Conservation (phyloP, 495 filamentous ascomycete genomes). For the Hypomontagnella submonticulosa region DNA sequence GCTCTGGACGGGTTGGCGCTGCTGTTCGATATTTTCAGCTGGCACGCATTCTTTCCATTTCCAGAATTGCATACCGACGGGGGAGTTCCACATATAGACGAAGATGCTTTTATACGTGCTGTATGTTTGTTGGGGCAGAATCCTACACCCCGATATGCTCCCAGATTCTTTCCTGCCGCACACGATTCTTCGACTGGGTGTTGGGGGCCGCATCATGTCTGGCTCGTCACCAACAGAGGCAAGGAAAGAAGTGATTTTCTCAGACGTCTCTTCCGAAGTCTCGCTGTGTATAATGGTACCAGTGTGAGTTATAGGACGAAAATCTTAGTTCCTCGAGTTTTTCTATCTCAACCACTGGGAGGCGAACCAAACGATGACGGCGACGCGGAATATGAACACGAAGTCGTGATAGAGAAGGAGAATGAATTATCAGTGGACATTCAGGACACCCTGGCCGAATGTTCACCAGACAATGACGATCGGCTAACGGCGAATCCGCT, state of each 20-base stretch:
- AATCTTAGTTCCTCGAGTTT: constrained; percentile 17
- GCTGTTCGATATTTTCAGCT: constrained; percentile 16
- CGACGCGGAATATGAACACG: constrained; percentile 12
- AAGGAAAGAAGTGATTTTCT: constrained; percentile 16
- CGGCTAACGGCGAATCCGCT: constrained; percentile 9
- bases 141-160: background rate
- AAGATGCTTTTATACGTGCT: constrained; percentile 19
- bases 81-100: constrained; percentile 7
- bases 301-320: background rate
- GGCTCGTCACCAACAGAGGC: background rate
- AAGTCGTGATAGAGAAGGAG: constrained; percentile 15
- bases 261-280: constrained; percentile 27
- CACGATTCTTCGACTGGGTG: background rate
- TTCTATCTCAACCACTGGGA: background rate
- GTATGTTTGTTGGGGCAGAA: constrained; percentile 3
- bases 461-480: constrained; percentile 6
- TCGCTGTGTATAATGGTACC: constrained; percentile 16
- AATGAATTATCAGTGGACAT: constrained; percentile 22
- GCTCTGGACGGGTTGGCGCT: background rate
- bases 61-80: constrained; percentile 9
- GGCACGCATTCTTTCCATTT: constrained; percentile 25
- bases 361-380: background rate
- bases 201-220: constrained; percentile 23
- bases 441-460: constrained; percentile 21
- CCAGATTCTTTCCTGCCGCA: background rate